phyloP scores from a whole-genome alignment of 345 rosid genomes.

The Rhodamnia argentea region DNA sequence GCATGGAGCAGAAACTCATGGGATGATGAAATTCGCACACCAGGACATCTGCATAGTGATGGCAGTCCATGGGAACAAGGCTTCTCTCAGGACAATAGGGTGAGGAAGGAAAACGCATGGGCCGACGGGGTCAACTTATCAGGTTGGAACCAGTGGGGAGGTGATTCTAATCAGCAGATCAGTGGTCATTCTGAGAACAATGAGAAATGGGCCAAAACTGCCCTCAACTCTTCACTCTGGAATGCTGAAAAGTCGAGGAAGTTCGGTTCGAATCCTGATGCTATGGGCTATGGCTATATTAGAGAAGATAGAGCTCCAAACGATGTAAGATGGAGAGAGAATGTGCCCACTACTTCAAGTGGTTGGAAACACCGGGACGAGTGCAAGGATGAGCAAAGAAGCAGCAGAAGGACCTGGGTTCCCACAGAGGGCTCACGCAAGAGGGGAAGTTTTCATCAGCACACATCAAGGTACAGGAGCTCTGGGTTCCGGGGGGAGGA shows the following conservation, averaged over 20 bases:
- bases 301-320: conserved; percentile 1
- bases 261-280: not conserved
- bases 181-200: conserved; percentile 1
- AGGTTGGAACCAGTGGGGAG: conserved; percentile 12
- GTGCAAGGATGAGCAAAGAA: conserved; percentile 5
- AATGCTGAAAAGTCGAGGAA: conserved; percentile 8
- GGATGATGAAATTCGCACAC: conserved; percentile 6
- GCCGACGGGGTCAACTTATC: conserved; percentile 10
- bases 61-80: conserved; percentile 38
- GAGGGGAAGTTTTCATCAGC: conserved; percentile 32
- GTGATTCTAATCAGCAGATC: not conserved
- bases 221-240: conserved; percentile 13
- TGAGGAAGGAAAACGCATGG: conserved; percentile 10
- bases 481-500: conserved; percentile 24
- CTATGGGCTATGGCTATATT: conserved; percentile 6
- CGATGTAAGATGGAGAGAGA: conserved; percentile 15
- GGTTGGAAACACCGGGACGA: conserved; percentile 14
- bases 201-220: conserved; percentile 10
- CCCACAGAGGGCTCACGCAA: conserved; percentile 25
- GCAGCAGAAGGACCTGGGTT: conserved; percentile 12
- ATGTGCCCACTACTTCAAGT: conserved; percentile 10
- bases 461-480: conserved; percentile 18
- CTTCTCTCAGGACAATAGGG: conserved; percentile 16
- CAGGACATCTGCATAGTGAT: conserved; percentile 1
- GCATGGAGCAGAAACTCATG: conserved; percentile 17